These are phyloP conservation scores for Tanacetum coccineum DNA, from an alignment of 129 eudicot genomes.

Conservation along the genomic window DNA sequence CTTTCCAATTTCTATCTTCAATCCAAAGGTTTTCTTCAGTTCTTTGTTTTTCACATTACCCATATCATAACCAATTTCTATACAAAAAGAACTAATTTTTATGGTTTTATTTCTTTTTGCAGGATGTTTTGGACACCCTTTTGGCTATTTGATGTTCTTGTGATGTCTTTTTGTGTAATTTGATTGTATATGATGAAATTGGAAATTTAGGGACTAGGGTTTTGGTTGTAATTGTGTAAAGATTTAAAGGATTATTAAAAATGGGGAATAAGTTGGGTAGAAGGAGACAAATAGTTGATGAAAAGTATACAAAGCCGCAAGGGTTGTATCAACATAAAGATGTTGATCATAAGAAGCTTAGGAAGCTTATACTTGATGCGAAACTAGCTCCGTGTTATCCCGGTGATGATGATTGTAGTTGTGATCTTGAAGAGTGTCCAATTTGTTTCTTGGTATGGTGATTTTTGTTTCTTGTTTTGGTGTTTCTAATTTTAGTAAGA, in stretches of 20 bases:
- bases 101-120: constrained; percentile 22
- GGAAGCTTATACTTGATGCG: constrained; percentile 91
- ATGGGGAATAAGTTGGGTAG: constrained; percentile 98
- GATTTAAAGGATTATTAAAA: constrained; percentile 3
- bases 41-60: not conserved
- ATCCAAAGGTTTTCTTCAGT: constrained; percentile 25
- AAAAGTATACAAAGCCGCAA: constrained; percentile 92
- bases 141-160: constrained; percentile 8
- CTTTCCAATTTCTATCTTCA: constrained; percentile 16
- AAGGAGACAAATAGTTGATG: constrained; percentile 86
- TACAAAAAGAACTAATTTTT: not conserved
- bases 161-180: constrained; percentile 2
- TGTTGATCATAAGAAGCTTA: constrained; percentile 95
- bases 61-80: constrained; percentile 7
- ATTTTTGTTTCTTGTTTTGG: constrained; percentile 5
- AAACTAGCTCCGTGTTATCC: constrained; percentile 97
- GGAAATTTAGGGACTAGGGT: constrained; percentile 28
- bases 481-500: not conserved
- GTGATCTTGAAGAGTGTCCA: constrained; percentile 96
- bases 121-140: constrained; percentile 17
- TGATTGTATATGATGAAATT: constrained; percentile 19
- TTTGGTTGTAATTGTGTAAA: constrained; percentile 8
- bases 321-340: constrained; percentile 93
- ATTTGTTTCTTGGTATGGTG: constrained; percentile 96
- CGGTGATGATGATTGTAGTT: constrained; percentile 77